These are phyloP conservation scores for Trichoderma sp. DNA, from an alignment of 2,329 filamentous ascomycete species.

Conservation along the genomic window DNA sequence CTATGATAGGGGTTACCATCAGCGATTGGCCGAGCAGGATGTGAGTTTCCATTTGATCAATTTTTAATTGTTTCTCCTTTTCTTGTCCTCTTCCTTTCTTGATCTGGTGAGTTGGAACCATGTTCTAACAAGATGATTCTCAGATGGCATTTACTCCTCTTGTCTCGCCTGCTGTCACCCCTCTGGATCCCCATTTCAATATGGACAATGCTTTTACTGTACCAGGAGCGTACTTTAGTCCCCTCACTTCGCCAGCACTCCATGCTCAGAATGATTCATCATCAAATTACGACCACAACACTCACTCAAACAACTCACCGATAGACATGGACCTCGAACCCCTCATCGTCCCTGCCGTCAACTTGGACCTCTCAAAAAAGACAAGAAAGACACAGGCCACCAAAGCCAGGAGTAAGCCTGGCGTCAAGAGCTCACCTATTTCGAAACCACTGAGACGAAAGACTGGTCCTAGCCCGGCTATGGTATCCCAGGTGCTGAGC, in stretches of 20 bases:
- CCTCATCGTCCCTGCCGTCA: conserved; percentile 41
- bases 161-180: conserved; percentile 81
- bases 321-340: conserved; percentile 59
- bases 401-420: conserved; percentile 54
- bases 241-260: conserved; percentile 77
- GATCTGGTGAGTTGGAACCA: neutral
- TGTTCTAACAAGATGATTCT: neutral
- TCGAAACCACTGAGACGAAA: conserved; percentile 65
- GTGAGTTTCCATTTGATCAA: conserved; percentile 41
- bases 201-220: conserved; percentile 61
- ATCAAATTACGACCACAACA: conserved; percentile 49
- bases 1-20: conserved; percentile 65
- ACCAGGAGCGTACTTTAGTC: conserved; percentile 77
- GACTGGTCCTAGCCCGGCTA: conserved; percentile 52
- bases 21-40: conserved; percentile 68
- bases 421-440: conserved; percentile 71
- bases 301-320: conserved; percentile 53
- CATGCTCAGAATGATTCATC: conserved; percentile 66
- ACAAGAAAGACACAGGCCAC: conserved; percentile 53
- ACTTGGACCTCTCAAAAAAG: conserved; percentile 55
- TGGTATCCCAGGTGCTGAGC: conserved; percentile 57
- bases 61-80: neutral
- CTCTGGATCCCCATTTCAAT: conserved; percentile 70
- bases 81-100: neutral
- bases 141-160: conserved; percentile 78